Conservation (phyloP, 2,329 filamentous ascomycete species). For the Colletotrichum endophyticum region DNA sequence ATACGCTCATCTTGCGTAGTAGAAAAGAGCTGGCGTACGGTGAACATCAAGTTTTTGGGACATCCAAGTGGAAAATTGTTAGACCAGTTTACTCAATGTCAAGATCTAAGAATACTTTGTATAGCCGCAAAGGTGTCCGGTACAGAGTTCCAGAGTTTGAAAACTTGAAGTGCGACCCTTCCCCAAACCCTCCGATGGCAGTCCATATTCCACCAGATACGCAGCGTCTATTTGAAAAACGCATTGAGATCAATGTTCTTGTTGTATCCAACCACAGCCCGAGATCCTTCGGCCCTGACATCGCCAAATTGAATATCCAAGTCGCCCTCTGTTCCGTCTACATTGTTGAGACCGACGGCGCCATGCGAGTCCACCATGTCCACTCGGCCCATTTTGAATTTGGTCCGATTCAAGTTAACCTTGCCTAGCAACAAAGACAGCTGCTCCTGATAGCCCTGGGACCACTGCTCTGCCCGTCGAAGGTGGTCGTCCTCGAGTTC, state of each 20-base stretch:
- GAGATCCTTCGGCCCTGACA: neutral
- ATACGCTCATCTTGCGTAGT: constrained; percentile 53
- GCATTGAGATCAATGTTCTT: neutral
- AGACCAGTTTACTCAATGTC: neutral
- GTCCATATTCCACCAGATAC: neutral
- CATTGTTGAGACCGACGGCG: neutral
- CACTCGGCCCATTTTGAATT: neutral
- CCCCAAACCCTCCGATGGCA: neutral
- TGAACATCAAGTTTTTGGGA: neutral
- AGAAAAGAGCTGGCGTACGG: neutral
- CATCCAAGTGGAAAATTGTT: neutral
- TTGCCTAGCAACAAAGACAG: neutral
- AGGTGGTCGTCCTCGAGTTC: neutral
- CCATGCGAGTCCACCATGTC: neutral
- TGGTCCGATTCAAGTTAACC: neutral
- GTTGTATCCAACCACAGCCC: neutral
- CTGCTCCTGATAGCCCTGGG: neutral
- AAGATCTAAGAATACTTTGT: neutral
- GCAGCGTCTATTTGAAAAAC: neutral
- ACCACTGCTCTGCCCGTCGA: neutral
- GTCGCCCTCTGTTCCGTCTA: neutral
- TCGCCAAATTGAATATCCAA: neutral
- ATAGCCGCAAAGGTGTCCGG: neutral
- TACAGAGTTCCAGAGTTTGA: neutral
- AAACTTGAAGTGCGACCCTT: neutral